Percentiles rank a stretch among this genome's conserved stretches.
Conservation (phyloP, 2,329 filamentous ascomycete genomes). For the Byssoonygena ceratinophila region DNA sequence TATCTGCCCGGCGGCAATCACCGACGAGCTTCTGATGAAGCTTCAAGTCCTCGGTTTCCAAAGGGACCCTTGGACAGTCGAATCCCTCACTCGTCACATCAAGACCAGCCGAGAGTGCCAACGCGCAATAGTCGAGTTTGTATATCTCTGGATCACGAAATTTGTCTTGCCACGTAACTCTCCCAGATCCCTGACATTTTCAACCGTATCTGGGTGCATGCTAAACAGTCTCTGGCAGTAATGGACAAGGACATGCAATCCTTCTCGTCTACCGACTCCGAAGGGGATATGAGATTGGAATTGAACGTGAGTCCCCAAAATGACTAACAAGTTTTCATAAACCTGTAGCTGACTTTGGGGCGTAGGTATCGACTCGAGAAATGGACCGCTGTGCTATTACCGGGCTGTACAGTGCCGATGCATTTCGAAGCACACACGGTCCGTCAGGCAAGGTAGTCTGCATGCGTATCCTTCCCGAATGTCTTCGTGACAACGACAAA, state of each 20-base stretch:
- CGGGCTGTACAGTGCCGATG: not conserved
- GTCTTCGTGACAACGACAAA: not conserved
- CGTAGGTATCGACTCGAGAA: slow-evolving; percentile 5
- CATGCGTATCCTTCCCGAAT: slow-evolving; percentile 9
- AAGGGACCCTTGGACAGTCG: not conserved
- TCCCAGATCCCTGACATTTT: not conserved
- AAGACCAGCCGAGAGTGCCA: not conserved
- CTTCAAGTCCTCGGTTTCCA: not conserved
- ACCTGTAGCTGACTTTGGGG: not conserved
- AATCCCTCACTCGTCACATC: not conserved
- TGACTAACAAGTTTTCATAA: not conserved
- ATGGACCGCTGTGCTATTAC: slow-evolving; percentile 8
- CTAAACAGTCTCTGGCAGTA: not conserved
- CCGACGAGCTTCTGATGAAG: slow-evolving; percentile 2
- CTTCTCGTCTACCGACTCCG: not conserved
- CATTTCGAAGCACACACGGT: not conserved
- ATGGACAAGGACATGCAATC: slow-evolving; percentile 2
- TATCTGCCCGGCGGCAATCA: slow-evolving; percentile 6
- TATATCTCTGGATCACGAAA: slow-evolving; percentile 4
- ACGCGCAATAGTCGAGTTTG: not conserved
- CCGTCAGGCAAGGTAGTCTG: not conserved
- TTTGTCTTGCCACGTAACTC: slow-evolving; percentile 9
- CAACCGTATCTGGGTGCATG: not conserved
- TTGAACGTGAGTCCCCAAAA: not conserved
- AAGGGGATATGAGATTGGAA: not conserved